Conservation (phyloP, 192 early-diverging fungal genomes). For the Umbelopsis vinacea region DNA sequence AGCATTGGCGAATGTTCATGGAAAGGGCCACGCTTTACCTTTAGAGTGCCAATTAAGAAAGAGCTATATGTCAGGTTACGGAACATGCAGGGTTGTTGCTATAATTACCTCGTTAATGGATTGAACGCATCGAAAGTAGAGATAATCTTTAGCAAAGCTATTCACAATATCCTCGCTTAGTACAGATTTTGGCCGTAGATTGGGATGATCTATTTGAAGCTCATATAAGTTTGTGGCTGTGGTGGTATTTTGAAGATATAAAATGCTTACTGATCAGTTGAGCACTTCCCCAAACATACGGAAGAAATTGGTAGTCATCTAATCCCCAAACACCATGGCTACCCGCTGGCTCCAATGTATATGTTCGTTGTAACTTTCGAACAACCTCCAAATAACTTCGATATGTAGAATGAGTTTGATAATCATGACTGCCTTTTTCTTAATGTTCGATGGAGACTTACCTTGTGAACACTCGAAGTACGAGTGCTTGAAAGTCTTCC, state of each 20-base stretch:
- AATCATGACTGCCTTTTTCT: background rate
- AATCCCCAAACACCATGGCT: conserved; percentile 99
- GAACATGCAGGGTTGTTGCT: background rate
- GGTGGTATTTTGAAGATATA: background rate
- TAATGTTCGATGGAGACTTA: conserved; percentile 25
- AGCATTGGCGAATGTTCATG: conserved; percentile 93
- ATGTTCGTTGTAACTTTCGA: conserved; percentile 82
- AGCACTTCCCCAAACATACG: conserved; percentile 90
- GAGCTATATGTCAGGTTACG: background rate
- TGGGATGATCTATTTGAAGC: conserved; percentile 54
- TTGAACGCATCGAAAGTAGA: conserved; percentile 87
- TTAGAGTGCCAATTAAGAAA: background rate
- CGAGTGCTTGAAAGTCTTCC: conserved; percentile 74
- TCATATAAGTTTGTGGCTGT: background rate
- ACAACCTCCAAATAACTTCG: conserved; percentile 78
- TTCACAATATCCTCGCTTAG: conserved; percentile 63
- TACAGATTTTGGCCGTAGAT: conserved; percentile 76
- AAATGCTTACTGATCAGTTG: conserved; percentile 73
- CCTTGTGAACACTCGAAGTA: conserved; percentile 72
- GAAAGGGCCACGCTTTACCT: conserved; percentile 64
- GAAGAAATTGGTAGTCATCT: conserved; percentile 97
- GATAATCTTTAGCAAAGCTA: conserved; percentile 69
- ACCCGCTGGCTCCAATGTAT: conserved; percentile 98
- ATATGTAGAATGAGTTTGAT: background rate
- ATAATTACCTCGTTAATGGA: conserved; percentile 77